Conservation (phyloP, 2,329 filamentous ascomycete species). For the Trichophyton equinum region DNA sequence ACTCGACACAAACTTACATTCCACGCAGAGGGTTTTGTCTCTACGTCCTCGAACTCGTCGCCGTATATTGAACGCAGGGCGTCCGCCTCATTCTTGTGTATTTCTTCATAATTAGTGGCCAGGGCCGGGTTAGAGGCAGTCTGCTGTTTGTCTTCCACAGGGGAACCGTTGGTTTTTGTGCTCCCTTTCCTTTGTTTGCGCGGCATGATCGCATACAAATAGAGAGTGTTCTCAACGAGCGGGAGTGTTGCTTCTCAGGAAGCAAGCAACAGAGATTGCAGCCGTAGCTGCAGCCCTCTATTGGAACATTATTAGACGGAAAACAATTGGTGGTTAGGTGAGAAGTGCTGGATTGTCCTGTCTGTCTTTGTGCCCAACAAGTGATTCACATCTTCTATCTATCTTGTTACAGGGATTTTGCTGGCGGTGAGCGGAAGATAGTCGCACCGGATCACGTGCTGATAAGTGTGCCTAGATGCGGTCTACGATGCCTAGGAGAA, state of each 20-base stretch:
- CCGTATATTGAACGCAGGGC: conserved; percentile 78
- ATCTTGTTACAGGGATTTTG: background rate
- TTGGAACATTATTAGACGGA: conserved; percentile 20
- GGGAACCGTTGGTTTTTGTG: conserved; percentile 23
- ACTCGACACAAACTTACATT: conserved; percentile 47
- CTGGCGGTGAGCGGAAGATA: conserved; percentile 1
- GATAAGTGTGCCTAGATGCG: background rate
- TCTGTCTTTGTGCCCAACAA: conserved; percentile 3
- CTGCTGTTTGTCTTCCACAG: conserved; percentile 26
- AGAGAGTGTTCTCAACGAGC: conserved; percentile 13
- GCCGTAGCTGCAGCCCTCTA: conserved; percentile 34
- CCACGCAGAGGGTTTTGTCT: conserved; percentile 63
- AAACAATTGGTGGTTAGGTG: conserved; percentile 4
- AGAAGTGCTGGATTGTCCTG: background rate
- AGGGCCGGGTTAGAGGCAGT: conserved; percentile 24
- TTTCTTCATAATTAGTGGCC: conserved; percentile 59
- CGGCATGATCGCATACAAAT: conserved; percentile 30
- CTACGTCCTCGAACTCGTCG: conserved; percentile 70
- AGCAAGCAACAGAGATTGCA: conserved; percentile 26
- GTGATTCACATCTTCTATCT: background rate
- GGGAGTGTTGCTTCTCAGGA: conserved; percentile 21
- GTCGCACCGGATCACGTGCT: background rate
- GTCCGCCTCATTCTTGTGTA: conserved; percentile 77
- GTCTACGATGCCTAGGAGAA: background rate
- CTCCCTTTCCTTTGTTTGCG: conserved; percentile 33